Evolutionary conservation across 257 asterid species (phyloP).

Genomic region (Lantana camara): DNA sequence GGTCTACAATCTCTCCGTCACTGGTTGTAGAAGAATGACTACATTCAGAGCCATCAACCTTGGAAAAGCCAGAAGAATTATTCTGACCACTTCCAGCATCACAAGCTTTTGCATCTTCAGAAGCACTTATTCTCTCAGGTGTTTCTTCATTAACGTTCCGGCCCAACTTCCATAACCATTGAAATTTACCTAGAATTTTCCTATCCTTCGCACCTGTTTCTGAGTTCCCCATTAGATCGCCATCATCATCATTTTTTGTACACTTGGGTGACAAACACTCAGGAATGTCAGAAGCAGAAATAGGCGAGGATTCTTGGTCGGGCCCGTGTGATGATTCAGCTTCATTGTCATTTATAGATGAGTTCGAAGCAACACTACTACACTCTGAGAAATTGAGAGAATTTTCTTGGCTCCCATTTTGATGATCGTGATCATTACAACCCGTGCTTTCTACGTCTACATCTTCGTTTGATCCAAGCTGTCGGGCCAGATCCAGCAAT

Average conservation of each 20-base stretch:
- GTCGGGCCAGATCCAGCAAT: conserved; percentile 67
- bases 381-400: conserved; percentile 49
- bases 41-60: conserved; percentile 27
- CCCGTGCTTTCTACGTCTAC: conserved; percentile 29
- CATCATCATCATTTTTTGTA: conserved; percentile 42
- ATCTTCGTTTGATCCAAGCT: conserved; percentile 61
- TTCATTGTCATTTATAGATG: conserved; percentile 28
- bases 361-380: conserved; percentile 46
- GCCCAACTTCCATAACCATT: conserved; percentile 51
- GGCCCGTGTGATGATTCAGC: conserved; percentile 24
- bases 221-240: conserved; percentile 30
- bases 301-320: conserved; percentile 23
- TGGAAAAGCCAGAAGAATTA: conserved; percentile 15
- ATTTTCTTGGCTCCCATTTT: conserved; percentile 50
- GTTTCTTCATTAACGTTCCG: conserved; percentile 37
- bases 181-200: conserved; percentile 40
- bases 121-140: conserved; percentile 19
- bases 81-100: conserved; percentile 27
- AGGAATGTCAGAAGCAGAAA: conserved; percentile 11
- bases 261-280: conserved; percentile 35
- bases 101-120: conserved; percentile 35
- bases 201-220: conserved; percentile 25
- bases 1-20: conserved; percentile 45
- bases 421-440: conserved; percentile 32
- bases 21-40: conserved; percentile 34